Evolutionary conservation across 2,329 filamentous ascomycete genomes (phyloP), one percentile per base, ranked within the genome.

Genomic region (Rutstroemia sydowiana): DNA sequence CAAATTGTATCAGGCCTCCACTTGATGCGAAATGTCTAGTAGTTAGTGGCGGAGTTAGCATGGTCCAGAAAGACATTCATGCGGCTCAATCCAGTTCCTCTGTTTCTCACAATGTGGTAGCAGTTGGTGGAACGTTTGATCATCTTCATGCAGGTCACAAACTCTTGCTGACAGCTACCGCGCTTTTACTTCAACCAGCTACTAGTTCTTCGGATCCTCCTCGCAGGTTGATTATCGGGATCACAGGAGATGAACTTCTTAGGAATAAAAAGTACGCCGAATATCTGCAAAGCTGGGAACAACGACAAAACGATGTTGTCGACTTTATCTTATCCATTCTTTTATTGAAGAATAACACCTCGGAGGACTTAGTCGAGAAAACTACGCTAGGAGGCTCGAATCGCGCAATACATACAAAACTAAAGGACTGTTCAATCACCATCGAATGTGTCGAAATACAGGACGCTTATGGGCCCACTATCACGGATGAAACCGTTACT

Each of bases 81-180:
- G 18, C 40, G 23, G 16, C 31, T 26, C 21, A 43, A 37, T 31
- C 60, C 16, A 53, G 47, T 14, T 56, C 55, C 6, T 45, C 61
- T 2, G 50, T 58, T 5, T 40, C 53, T 20, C 79, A 87, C 66
- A 70, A 74, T 54, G 77, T 80, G 13, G 85, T 95, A 45, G 88
- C 85, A 48, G 80, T 97, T 11, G 93, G 92, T 28, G 93, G 93
- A 9, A 98, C 93, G 0, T 98, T 97, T 70, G 93, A 98, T 68
- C 90, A 97, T 69, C 78, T 98, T 20, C 93, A 98, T 66, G 84
- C 88, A 3, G 93, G 93, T 5, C 93, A 98, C 73, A 98, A 97
- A 70, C 76, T 97, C n/a, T 78, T 98, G 18, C 79, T 98, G 18
- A 90, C 91, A n/a, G 91, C 91, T 55, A 88, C 87, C 0, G 80